Evolutionary conservation across 768 basidiomycete genomes (phyloP), one percentile per base, ranked within the genome.

Genomic region (Glaciozyma martinii): DNA sequence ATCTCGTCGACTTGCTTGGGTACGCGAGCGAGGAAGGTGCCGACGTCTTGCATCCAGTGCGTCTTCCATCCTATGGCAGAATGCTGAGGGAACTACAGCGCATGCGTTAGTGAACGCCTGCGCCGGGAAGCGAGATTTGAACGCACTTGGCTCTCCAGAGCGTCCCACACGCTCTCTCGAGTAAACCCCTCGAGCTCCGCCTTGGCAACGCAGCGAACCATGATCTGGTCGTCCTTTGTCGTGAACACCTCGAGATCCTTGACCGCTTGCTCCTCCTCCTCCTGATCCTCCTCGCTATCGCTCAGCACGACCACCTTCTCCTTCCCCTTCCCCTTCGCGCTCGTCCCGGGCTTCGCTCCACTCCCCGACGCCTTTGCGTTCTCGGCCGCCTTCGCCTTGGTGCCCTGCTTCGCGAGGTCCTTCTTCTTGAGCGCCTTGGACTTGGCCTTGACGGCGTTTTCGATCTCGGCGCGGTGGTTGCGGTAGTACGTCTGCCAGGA

Each of bases 401-500:
- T 16, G 46, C n/a, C 16, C 46, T 12, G 19, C 21, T 23, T 25
- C 21, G 19, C 10, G 7, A 25, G 21, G 46, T 21, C 10, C 9
- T 21, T 25, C 21, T 21, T 21, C 46, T 8, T 25, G 21, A 6
- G 21, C 46, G 21, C 19, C 46, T 47, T 47, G 46, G 46, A 8
- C 46, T 23, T 47, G 46, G 46, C 19, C 21, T 47, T 47, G 46
- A 47, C 19, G 3, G 40, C 50, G 29, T 27, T n/a, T 33, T 65
- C 59, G 25, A 60, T 21, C 7, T 43, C 55, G 19, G n/a, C 7
- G 23, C 49, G 44, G 33, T 56, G 6, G 21, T 57, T 30, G 27
- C 29, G 27, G 47, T 49, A 44, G 21, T 40, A 65, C 12, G 18
- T 60, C 57, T 65, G 63, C 63, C 63, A 65, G 6, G 63, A 65